Conservation (phyloP, 2,329 filamentous ascomycete species). For the Colletotrichum sp. region DNA sequence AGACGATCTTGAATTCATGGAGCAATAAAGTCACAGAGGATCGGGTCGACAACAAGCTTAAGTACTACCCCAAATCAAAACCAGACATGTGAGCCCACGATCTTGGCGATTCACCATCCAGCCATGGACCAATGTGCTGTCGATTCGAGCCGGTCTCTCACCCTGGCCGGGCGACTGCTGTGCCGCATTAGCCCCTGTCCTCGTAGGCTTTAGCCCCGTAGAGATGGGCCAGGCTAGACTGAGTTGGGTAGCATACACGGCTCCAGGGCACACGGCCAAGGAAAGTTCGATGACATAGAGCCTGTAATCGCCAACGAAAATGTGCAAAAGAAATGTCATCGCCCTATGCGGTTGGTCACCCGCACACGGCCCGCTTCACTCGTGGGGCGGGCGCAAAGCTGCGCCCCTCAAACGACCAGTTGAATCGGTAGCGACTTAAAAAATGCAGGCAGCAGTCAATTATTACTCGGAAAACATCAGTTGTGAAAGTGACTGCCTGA, state of each 20-base stretch:
- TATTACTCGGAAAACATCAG: background rate
- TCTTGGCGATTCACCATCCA: background rate
- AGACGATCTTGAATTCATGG: fast-evolving
- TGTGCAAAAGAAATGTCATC: background rate
- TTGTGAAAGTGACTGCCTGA: background rate
- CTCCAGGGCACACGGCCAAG: background rate
- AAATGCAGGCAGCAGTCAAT: background rate
- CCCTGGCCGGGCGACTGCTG: background rate
- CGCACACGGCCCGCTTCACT: background rate
- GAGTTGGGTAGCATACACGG: background rate
- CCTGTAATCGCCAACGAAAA: background rate
- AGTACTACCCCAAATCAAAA: background rate
- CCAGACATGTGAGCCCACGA: background rate
- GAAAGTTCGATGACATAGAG: background rate
- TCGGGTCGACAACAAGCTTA: background rate
- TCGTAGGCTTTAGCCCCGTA: background rate
- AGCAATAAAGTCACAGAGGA: fast-evolving
- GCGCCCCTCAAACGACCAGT: background rate
- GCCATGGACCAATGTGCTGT: background rate
- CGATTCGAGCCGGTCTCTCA: background rate
- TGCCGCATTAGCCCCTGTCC: background rate
- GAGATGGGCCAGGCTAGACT: background rate
- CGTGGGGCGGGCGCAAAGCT: background rate
- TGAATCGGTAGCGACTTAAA: background rate
- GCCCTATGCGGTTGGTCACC: background rate